phyloP scores from a whole-genome alignment of 2,329 filamentous ascomycete genomes.

The Purpureocillium lavendulum region DNA sequence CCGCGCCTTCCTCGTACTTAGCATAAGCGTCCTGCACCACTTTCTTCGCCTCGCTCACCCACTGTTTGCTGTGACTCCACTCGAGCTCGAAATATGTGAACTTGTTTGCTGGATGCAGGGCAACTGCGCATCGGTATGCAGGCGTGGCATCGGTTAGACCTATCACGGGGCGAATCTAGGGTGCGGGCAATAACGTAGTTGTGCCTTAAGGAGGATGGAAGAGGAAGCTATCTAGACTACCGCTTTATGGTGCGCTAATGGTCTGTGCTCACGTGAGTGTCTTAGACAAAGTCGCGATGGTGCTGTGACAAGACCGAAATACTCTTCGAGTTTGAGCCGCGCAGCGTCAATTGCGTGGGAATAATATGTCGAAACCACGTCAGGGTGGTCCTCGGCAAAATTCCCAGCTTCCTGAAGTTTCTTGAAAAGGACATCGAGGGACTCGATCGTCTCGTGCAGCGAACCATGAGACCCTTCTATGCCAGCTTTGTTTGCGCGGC shows the following conservation, averaged over 20 bases:
- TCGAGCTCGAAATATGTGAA: neutral
- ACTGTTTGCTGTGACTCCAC: neutral
- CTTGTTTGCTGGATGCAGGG: neutral
- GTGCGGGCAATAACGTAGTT: too few species aligned
- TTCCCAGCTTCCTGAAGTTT: neutral
- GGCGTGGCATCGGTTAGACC: neutral
- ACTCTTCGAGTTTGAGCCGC: neutral
- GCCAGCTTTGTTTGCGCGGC: neutral
- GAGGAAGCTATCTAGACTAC: too few species aligned
- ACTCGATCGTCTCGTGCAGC: neutral
- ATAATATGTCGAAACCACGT: neutral
- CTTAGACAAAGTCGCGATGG: too few species aligned
- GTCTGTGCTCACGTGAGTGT: too few species aligned
- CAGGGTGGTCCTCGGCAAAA: neutral
- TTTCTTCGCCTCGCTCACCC: neutral
- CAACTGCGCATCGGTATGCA: neutral
- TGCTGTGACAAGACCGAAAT: neutral
- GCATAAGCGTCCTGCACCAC: neutral
- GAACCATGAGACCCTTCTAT: neutral
- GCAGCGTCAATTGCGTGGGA: neutral
- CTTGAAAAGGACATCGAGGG: neutral
- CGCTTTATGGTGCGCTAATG: too few species aligned
- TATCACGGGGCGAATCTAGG: too few species aligned
- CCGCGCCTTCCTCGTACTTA: neutral
- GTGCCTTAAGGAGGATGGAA: too few species aligned